Base-by-base conservation (phyloP, 1,139 yeast species). In the Geotrichum klebahnii region DNA sequence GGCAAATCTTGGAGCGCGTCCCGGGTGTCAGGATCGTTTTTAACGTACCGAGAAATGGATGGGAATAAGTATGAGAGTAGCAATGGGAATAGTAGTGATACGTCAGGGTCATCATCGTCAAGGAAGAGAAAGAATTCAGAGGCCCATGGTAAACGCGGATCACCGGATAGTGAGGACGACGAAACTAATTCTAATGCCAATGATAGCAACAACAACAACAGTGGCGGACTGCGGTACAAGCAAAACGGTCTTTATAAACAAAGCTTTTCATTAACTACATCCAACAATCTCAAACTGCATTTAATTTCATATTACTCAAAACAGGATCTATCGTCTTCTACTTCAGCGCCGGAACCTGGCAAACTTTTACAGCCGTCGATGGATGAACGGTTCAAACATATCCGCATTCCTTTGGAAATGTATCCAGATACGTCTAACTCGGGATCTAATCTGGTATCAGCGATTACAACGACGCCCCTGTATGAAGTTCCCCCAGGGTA, bases 1-100 rank as follows among this genome's bases (percentile, higher is more conserved):
- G 83, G 84, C 10, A 75, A 75, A 56, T 71, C 74, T 37, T 80
- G 84, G 84, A 72, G 78, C 55, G 82, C 84, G 1, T 77, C 82
- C 1, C 68, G 82, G 58, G 84, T 80, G 5, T 70, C 74, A 38
- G 82, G 82, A 0, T 71, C 76, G 0, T 80, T 80, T 57, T 65
- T 80, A 34, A 72, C 77, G 1, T 80, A 80, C 61, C 70, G 72
- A 56, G 83, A 80, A 60, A 73, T 79, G 71, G 78, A 76, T 19
- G 22, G 50, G 22, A 40, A 56, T n/a, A 43, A 57, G 24, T 9
- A 36, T n/a, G 19, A 32, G 3, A 39, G 17, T 14, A 16, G 12
- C 28, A 26, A 26, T 26, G 29, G 29, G 10, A 12, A 12, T 12
- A 17, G 20, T 33, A 33, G 20, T 33, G 37, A 12, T 12, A n/a